Conservation (phyloP, 148 eudicot genomes). For the Heliamphora exappendiculata region DNA sequence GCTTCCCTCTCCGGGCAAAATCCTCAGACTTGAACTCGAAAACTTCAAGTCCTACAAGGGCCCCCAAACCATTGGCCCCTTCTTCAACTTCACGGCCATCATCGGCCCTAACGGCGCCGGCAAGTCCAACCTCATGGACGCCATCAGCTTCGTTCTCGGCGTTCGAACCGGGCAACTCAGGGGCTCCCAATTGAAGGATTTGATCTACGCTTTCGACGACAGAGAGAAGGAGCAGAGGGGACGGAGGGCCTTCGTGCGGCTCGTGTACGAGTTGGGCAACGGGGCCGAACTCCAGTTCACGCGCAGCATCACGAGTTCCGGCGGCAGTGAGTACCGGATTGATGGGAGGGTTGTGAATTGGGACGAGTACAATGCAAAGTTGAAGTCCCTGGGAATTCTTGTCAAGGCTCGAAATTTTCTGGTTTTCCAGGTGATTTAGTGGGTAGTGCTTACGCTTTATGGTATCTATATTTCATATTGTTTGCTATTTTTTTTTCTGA, state of each 20-base stretch:
- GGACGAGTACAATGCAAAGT: conserved; percentile 69
- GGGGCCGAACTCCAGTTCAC: conserved; percentile 57
- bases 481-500: no score
- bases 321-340: conserved; percentile 94
- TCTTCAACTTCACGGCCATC: conserved; percentile 90
- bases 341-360: conserved; percentile 63
- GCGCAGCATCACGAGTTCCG: conserved; percentile 48
- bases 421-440: conserved; percentile 70
- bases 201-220: conserved; percentile 73
- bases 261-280: conserved; percentile 47
- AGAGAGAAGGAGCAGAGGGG: conserved; percentile 71
- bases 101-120: conserved; percentile 95
- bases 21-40: conserved; percentile 73
- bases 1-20: conserved; percentile 49
- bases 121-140: conserved; percentile 98
- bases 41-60: conserved; percentile 98
- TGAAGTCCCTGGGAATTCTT: conserved; percentile 68
- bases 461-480: no score
- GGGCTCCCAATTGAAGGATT: conserved; percentile 79
- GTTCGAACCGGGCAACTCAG: conserved; percentile 81
- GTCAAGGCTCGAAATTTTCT: conserved; percentile 96
- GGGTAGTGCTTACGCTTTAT: conserved; percentile 16
- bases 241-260: conserved; percentile 58
- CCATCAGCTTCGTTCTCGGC: conserved; percentile 92
- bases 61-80: conserved; percentile 73